Evolutionary conservation across 768 basidiomycete species (phyloP).

Genomic region (Leccinum barrowsii): DNA sequence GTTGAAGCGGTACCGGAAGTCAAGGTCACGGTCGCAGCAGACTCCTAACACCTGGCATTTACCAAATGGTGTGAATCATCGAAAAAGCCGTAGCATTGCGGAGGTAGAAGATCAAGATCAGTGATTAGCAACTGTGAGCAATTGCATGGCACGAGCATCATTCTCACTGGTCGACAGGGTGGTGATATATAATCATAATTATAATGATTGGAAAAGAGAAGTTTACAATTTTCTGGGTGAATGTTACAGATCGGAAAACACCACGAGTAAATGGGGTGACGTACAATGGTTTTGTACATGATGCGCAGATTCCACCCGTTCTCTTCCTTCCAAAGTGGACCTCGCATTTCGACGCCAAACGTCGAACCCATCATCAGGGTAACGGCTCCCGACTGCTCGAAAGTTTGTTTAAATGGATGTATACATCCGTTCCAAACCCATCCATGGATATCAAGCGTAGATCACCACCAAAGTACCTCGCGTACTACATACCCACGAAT

Average conservation of each 20-base stretch:
- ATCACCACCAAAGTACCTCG: conserved; percentile 93
- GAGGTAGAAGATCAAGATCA: neutral
- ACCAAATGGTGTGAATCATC: neutral
- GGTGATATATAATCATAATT: neutral
- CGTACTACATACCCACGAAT: conserved; percentile 53
- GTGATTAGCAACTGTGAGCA: neutral
- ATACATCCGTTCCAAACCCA: conserved; percentile 94
- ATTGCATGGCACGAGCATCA: neutral
- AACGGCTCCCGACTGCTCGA: conserved; percentile 44
- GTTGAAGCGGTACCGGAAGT: neutral
- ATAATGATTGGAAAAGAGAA: conserved; percentile 3
- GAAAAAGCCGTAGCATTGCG: neutral
- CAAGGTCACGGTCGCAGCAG: neutral
- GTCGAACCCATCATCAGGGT: conserved; percentile 11
- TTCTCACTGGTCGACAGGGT: neutral
- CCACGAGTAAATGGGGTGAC: neutral
- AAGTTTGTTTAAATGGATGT: conserved; percentile 85
- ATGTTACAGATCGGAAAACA: neutral
- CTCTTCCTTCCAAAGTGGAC: neutral
- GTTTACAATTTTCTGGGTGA: neutral
- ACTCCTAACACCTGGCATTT: neutral
- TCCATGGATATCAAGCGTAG: conserved; percentile 96
- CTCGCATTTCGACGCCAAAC: neutral
- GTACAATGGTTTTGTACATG: neutral
- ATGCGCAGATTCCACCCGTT: neutral